Base-by-base conservation (phyloP, 306 rosid genomes). In the Arachis stenosperma region DNA sequence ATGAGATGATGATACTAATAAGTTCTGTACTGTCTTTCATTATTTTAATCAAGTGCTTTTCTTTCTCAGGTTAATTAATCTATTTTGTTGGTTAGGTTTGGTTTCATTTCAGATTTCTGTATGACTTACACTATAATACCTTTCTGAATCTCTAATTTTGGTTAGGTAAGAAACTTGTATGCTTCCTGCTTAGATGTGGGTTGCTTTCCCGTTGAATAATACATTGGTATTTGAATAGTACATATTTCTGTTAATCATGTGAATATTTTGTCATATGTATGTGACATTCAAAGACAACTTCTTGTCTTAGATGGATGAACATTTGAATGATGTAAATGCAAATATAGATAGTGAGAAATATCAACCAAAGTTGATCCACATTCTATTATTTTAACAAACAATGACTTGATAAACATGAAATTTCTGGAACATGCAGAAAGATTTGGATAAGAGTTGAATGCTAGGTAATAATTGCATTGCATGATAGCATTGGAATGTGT, bases 371-470 rank as follows among this genome's bases (percentile, higher is more conserved):
- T 11, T 9, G 40, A 6, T 6, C 40, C 61, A 7, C 22, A 61
- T 12, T 37, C 41, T 39, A 48, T 46, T 60, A 14, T 46, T 47
- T 46, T 72, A 9, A 61, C 13, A 14, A 46, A 5, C 44, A 15
- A 47, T 33, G 43, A 60, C 12, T 60, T 61, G 55, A 50, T 50
- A 8, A 5, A 3, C 52, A 40, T 65, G 36, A 8, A 43, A 6
- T 41, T 60, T 2, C 46, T 81, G 44, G 48, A 27, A 40, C 81
- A n/a, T 75, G 81, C 90, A 86, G 93, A 84, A 71, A 83, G 64
- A 74, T 86, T 90, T 78, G 86, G 83, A 74, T 79, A 87, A 37
- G 93, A 88, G 86, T 81, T 88, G 85, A 17, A 5, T 8, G 30
- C 27, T 39, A 30, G 40, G 15, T 33, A 13, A 7, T 50, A 27